Percentiles rank a stretch among this genome's conserved stretches.
These are phyloP conservation scores for Paramecium pentaurelia DNA, from an alignment of 73 alveolate genomes.

Conservation along the genomic window DNA sequence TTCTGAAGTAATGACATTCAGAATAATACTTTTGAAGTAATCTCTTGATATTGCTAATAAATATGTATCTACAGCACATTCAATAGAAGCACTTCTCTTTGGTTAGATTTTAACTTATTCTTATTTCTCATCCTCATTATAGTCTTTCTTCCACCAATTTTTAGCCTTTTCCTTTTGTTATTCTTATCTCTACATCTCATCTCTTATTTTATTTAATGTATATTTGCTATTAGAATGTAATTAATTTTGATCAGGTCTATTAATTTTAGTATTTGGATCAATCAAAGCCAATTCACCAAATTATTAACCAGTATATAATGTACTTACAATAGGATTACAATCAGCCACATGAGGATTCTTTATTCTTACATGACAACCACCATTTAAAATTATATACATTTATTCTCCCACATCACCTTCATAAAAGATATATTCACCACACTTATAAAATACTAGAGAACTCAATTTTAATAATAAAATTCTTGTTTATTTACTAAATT, in stretches of 20 bases:
- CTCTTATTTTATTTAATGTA: not conserved
- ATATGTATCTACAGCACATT: constrained; percentile 49
- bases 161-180: constrained; percentile 2
- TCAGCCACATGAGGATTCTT: constrained; percentile 47
- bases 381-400: constrained; percentile 53
- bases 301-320: constrained; percentile 47
- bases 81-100: constrained; percentile 57
- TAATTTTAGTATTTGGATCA: constrained; percentile 31
- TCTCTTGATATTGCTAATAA: constrained; percentile 55
- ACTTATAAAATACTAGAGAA: not conserved
- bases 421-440: constrained; percentile 4
- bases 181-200: constrained; percentile 7
- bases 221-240: not conserved
- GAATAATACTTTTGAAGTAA: constrained; percentile 40
- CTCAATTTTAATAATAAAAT: not conserved
- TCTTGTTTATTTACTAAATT: not conserved
- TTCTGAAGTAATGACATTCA: constrained; percentile 52
- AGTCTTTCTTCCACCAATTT: constrained; percentile 51
- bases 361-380: constrained; percentile 62
- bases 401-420: constrained; percentile 58
- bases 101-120: constrained; percentile 34
- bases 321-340: constrained; percentile 43
- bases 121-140: constrained; percentile 19
- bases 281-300: constrained; percentile 64
- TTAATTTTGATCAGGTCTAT: not conserved